Evolutionary conservation across 352 stramenopile genomes (phyloP), one percentile per base, ranked within the genome.

Genomic region (Pythium folliculosum): DNA sequence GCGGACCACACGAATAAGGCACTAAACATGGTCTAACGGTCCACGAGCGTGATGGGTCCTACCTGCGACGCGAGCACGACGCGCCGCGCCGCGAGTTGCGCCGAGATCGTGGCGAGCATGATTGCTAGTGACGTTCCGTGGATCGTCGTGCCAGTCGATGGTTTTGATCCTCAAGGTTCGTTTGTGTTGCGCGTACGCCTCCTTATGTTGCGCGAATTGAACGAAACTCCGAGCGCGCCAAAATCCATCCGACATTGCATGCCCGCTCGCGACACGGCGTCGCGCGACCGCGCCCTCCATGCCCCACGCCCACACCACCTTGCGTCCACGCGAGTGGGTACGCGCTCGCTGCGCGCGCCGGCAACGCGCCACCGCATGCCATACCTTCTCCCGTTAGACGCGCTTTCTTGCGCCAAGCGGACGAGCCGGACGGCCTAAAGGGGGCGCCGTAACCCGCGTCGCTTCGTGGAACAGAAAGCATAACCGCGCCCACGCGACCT

Each of bases 31-130:
- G 27, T 5, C 27, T 32, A 2, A 32, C 27, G 27, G 27, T 5
- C 27, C 27, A 32, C 27, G 27, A 32, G 27, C 27, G 27, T 5
- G 27, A 32, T 32, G 27, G 27, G 8, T 40, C 27, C 23, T 53
- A 83, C 78, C 76, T 84, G 86, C 14, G 86, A 94, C 23, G 86
- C 86, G 35, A 94, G 77, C 22, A 94, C 81, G 30, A 94, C 77
- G 60, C 84, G 82, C 21, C 78, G 72, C 65, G 70, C 70, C 17
- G 66, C 70, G 44, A 92, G 72, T 54, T 80, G 76, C n/a, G 21
- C 75, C 3, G 72, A 77, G 23, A 87, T 27, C n/a, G 55, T 59
- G 1, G 78, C 81, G n/a, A 91, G 68, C 82, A 91, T 90, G 32
- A n/a, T 75, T 17, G 13, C n/a, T 9, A 5, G 27, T 32, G 27